Base-by-base conservation (phyloP, 805 yeast species). In the Barnettozyma sp. region DNA sequence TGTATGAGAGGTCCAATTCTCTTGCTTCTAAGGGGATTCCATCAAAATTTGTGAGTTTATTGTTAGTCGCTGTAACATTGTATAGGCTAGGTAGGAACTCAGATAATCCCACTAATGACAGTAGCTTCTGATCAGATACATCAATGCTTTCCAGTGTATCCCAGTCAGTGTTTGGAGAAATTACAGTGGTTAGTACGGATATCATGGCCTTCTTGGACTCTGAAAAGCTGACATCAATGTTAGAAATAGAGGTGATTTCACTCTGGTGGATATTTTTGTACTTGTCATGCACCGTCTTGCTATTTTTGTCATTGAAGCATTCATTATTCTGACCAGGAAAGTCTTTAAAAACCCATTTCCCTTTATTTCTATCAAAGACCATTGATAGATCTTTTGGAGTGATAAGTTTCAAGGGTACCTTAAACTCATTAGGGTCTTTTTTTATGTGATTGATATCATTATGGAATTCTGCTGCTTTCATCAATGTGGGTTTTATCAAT, bases 211-310 rank as follows among this genome's bases (percentile, higher is more conserved):
- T 65, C 39, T 61, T 63, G 0, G 68, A 63, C 39, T 65, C 65
- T 2, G 73, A 60, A 43, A 71, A 72, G 0, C 76, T 70, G 2
- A 68, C 66, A 4, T 50, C 48, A 17, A 38, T 21, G 22, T 33
- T 36, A 25, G 48, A 46, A 7, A 44, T 40, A 7, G 44, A 29
- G 2, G 42, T 36, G 17, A 34, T 36, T 16, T 41, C 39, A 6
- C 43, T 40, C 5, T 36, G 30, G 11, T 65, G n/a, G n/a, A n/a
- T 32, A 70, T 43, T 8, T 47, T 52, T 34, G 52, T 61, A 1
- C 65, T 61, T 41, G 63, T 63, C 2, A 70, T 56, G 42, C 69
- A 69, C 1, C 75, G n/a, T n/a, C n/a, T n/a, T n/a, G n/a, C n/a
- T n/a, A n/a, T n/a, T n/a, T n/a, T n/a, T n/a, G n/a, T n/a, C n/a